phyloP scores from a whole-genome alignment of 306 rosid genomes.

The Vigna nakashimae region DNA sequence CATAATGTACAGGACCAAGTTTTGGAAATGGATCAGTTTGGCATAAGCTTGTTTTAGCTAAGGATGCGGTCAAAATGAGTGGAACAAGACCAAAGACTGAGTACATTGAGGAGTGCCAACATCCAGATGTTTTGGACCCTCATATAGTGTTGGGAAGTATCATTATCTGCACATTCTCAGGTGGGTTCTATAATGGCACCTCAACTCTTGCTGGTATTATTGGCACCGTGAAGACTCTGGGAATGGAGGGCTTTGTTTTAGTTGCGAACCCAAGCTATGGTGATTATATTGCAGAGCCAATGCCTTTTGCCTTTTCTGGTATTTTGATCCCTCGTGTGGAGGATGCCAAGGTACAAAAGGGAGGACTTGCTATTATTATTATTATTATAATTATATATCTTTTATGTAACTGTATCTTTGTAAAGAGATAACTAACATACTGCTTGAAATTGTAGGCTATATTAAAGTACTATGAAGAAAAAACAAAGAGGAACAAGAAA shows the following conservation, averaged over 20 bases:
- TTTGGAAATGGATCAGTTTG: conserved; percentile 56
- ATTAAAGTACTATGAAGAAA: conserved; percentile 60
- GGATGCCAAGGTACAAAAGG: conserved; percentile 63
- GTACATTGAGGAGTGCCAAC: conserved; percentile 82
- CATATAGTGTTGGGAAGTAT: conserved; percentile 57
- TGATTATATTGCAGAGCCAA: conserved; percentile 71
- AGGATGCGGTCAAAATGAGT: conserved; percentile 66
- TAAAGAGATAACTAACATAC: background rate
- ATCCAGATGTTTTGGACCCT: conserved; percentile 72
- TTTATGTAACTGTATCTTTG: background rate
- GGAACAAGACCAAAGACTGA: conserved; percentile 59
- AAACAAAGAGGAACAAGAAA: conserved; percentile 59
- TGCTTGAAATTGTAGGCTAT: conserved; percentile 53
- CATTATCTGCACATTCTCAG: conserved; percentile 77
- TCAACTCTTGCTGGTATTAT: conserved; percentile 69
- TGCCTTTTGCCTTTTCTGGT: conserved; percentile 68
- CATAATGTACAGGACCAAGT: conserved; percentile 56
- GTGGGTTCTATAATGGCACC: conserved; percentile 68
- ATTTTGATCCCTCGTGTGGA: conserved; percentile 70
- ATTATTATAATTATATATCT: too few species aligned
- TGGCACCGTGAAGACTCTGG: conserved; percentile 61
- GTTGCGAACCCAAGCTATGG: conserved; percentile 75
- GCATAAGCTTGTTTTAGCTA: conserved; percentile 71
- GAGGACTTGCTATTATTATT: background rate
- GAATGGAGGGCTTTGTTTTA: conserved; percentile 62